Conservation (phyloP, 345 rosid species). For the Zanthoxylum bungeanum region DNA sequence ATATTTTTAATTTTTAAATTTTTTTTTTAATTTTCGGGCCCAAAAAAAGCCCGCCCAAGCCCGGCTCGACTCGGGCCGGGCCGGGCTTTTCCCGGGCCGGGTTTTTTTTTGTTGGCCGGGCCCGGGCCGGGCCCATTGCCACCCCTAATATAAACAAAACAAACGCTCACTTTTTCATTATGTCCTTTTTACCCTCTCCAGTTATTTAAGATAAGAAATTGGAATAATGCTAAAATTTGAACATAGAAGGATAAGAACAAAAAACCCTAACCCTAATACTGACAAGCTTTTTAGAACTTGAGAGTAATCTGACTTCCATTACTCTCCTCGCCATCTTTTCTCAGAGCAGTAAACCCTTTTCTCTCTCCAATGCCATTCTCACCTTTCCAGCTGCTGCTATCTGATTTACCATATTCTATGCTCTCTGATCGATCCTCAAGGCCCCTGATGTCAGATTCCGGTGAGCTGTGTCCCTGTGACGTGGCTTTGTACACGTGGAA, state of each 20-base stretch:
- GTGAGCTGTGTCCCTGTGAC: conserved; percentile 47
- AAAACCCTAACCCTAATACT: conserved; percentile 20
- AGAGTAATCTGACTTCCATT: conserved; percentile 91
- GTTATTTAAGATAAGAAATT: conserved; percentile 15
- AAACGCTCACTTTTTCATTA: conserved; percentile 21
- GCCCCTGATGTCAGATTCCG: conserved; percentile 47
- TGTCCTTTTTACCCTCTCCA: conserved; percentile 25
- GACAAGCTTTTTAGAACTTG: conserved; percentile 47
- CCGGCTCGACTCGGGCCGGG: too few species aligned
- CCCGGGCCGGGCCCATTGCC: too few species aligned
- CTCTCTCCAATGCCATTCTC: conserved; percentile 68
- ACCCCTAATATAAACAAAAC: too few species aligned
- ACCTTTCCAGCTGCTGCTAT: conserved; percentile 75
- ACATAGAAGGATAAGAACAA: not conserved
- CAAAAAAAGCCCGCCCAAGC: too few species aligned
- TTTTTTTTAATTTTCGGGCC: too few species aligned
- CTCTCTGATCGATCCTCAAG: conserved; percentile 63
- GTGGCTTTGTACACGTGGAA: conserved; percentile 50
- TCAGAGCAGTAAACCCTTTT: conserved; percentile 61
- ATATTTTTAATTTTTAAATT: too few species aligned
- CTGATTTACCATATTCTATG: conserved; percentile 82
- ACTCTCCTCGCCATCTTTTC: conserved; percentile 72
- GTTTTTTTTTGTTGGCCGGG: too few species aligned
- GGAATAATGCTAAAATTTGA: conserved; percentile 1
- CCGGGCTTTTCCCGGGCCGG: too few species aligned